Evolutionary conservation across 306 rosid genomes (phyloP).

Genomic region (Citrullus colocynthis): DNA sequence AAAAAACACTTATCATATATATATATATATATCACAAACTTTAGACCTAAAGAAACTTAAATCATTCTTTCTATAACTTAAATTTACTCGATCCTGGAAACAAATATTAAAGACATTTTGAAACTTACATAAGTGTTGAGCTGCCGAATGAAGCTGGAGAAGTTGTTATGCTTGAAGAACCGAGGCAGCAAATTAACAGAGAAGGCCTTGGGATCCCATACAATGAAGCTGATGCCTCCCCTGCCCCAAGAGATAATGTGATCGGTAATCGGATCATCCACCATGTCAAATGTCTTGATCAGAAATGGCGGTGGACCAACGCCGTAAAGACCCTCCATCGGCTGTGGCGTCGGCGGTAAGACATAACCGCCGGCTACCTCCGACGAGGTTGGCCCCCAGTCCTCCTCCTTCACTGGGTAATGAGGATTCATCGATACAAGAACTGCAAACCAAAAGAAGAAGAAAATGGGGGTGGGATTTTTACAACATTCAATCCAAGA

Average conservation of each 20-base stretch:
- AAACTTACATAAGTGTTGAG: constrained; percentile 4
- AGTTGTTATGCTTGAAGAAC: constrained; percentile 6
- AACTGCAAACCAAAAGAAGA: neutral
- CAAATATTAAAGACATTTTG: neutral
- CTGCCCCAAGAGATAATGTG: constrained; percentile 1
- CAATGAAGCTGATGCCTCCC: constrained; percentile 3
- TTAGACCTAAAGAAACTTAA: neutral
- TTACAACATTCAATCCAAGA: neutral
- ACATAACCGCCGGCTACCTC: neutral
- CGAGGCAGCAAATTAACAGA: constrained; percentile 1
- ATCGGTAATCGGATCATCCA: neutral
- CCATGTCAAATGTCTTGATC: constrained; percentile 3
- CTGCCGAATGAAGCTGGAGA: constrained; percentile 5
- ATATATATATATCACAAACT: neutral
- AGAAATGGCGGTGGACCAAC: constrained; percentile 1
- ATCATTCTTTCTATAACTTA: neutral
- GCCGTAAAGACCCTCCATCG: neutral
- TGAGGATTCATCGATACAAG: neutral
- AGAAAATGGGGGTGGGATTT: neutral
- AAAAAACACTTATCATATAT: neutral
- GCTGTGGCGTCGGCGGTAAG: neutral
- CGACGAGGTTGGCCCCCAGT: neutral
- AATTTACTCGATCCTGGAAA: neutral
- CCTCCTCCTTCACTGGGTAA: neutral
- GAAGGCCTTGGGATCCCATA: constrained; percentile 2